Evolutionary conservation across 148 eudicot species (phyloP).

Genomic region (Linanthus parryae): DNA sequence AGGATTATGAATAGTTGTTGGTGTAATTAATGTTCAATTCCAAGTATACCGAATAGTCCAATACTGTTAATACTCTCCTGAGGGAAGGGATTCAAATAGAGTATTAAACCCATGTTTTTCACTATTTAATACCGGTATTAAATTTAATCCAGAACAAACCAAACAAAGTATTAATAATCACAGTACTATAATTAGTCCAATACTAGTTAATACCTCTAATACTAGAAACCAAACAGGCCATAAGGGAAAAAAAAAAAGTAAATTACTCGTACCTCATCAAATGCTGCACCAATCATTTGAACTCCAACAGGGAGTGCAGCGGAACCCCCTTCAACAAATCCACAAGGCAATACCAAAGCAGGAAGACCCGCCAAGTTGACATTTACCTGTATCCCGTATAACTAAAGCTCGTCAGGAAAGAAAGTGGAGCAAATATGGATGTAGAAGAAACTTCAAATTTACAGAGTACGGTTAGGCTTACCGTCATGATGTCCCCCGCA

Average conservation of each 20-base stretch:
- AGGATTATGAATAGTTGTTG: too few relatives aligned
- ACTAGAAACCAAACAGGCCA: not conserved
- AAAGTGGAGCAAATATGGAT: not conserved
- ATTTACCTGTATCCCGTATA: slow-evolving; percentile 63
- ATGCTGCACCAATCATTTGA: slow-evolving; percentile 95
- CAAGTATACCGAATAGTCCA: too few relatives aligned
- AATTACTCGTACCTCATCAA: slow-evolving; percentile 59
- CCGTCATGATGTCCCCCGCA: slow-evolving; percentile 98
- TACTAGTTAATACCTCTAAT: too few relatives aligned
- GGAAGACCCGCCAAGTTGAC: slow-evolving; percentile 99
- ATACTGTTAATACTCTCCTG: too few relatives aligned
- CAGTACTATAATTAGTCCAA: too few relatives aligned
- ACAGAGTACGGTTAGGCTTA: slow-evolving; percentile 25
- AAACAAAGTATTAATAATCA: too few relatives aligned
- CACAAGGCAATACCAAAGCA: slow-evolving; percentile 92
- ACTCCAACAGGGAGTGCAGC: slow-evolving; percentile 78
- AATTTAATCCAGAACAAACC: too few relatives aligned
- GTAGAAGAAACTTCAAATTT: not conserved
- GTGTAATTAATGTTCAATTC: too few relatives aligned
- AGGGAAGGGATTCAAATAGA: too few relatives aligned
- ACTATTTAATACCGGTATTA: too few relatives aligned
- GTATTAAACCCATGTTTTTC: too few relatives aligned
- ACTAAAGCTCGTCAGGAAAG: not conserved
- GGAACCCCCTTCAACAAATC: slow-evolving; percentile 55
- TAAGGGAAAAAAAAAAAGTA: not conserved